A percentile compares a stretch with the other conserved stretches of the same genome.
Evolutionary conservation across 2,329 filamentous ascomycete genomes (phyloP).

Genomic region (Fusarium xylarioides): DNA sequence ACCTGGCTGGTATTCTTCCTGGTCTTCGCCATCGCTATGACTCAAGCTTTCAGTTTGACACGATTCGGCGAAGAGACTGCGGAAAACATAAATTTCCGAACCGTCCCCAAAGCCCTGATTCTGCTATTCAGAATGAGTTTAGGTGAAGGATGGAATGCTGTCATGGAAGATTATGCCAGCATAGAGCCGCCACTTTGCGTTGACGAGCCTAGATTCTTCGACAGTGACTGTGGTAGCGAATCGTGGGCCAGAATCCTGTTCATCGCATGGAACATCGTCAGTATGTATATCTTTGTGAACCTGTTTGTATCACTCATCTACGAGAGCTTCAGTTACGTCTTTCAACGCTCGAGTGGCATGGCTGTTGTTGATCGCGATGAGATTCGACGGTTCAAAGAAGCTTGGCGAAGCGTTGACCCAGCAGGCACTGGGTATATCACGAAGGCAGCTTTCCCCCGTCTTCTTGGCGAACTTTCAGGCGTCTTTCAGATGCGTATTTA

Average conservation of each 20-base stretch:
- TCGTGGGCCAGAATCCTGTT: conserved; percentile 90
- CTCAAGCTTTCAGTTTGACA: conserved; percentile 94
- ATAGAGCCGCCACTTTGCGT: conserved; percentile 86
- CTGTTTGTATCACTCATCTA: conserved; percentile 98
- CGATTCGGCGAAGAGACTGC: conserved; percentile 79
- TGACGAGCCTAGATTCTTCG: conserved; percentile 74
- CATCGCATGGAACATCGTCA: conserved; percentile 97
- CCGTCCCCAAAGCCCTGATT: conserved; percentile 91
- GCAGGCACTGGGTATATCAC: conserved; percentile 90
- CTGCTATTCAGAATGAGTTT: conserved; percentile 92
- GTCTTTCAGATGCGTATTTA: conserved; percentile 98
- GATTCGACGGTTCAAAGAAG: conserved; percentile 96
- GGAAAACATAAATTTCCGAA: conserved; percentile 89
- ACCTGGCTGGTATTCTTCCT: conserved; percentile 98
- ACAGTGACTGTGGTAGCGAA: conserved; percentile 91
- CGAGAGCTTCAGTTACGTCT: conserved; percentile 99
- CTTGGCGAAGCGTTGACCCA: conserved; percentile 95
- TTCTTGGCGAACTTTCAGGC: conserved; percentile 91
- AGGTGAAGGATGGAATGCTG: conserved; percentile 94
- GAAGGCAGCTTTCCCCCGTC: conserved; percentile 86
- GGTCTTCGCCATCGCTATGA: conserved; percentile 95
- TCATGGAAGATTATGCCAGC: conserved; percentile 94
- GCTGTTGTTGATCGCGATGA: conserved; percentile 91
- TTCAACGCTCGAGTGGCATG: conserved; percentile 93
- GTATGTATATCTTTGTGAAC: conserved; percentile 99